Evolutionary conservation across 257 asterid genomes (phyloP), one percentile per base, ranked within the genome.

Genomic region (Solanum ossicruentum): DNA sequence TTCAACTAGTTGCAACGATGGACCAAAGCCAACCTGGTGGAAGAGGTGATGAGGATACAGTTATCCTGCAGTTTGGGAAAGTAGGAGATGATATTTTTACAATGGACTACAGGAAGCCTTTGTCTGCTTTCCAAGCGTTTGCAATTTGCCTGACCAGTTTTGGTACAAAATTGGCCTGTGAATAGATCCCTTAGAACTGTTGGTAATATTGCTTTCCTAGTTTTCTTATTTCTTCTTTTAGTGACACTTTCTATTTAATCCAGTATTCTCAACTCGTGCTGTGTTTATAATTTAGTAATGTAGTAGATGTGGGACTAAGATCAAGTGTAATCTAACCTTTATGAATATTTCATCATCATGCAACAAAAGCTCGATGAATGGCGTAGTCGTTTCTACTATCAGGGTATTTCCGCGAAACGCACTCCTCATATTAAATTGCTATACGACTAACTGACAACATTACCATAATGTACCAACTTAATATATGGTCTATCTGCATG

Each of bases 81-180:
- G 97, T 94, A 5, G 98, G 91, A 10, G 97, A 91, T 17, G 98
- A 94, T 61, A 90, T 90, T 63, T 96, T 96, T 85, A 93, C 98
- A 0, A 93, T 96, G 98, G 98, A 96, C 86, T 96, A 87, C 82
- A 85, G 96, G 86, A 93, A 89, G 89, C 99, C 99, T n/a, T 91
- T 96, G 26, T 96, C 98, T 0, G 97, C 98, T 51, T 96, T 96
- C 86, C 98, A 96, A 86, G 98, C 99, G 0, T 96, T 96, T 20
- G 98, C 99, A 3, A 93, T 96, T 87, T 96, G 99, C 88, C 87
- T 96, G 67, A 93, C 98, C 57, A 94, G 98, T 85, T 96, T 96
- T 69, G 99, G 99, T 67, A 93, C 98, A 2, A 96, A 96, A 86
- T 89, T 96, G 87, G 99, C 97, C 9, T 96, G 99, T 81, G 99